phyloP scores from a whole-genome alignment of 2,329 filamentous ascomycete species.

The Alternaria sp. region DNA sequence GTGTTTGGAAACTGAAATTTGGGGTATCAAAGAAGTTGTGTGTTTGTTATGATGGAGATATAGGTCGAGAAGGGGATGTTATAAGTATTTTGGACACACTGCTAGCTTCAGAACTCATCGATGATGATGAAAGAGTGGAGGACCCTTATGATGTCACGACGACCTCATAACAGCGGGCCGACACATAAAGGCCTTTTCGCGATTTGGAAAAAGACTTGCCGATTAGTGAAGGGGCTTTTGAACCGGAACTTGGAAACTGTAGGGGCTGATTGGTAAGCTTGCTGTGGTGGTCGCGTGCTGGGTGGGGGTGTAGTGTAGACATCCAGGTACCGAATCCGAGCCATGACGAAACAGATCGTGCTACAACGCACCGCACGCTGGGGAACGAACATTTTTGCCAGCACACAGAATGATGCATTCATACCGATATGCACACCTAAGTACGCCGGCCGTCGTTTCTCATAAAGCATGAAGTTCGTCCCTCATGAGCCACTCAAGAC shows the following conservation, averaged over 20 bases:
- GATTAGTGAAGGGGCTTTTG: background rate
- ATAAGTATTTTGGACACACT: background rate
- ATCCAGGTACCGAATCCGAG: background rate
- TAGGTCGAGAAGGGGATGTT: conserved; percentile 6
- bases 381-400: background rate
- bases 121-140: conserved; percentile 20
- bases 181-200: background rate
- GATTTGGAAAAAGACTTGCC: background rate
- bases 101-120: conserved; percentile 3
- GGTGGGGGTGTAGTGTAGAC: background rate
- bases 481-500: conserved; percentile 19
- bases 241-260: background rate
- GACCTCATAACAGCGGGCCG: conserved; percentile 27
- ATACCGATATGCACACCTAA: conserved; percentile 3
- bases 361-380: background rate
- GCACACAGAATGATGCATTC: conserved; percentile 10
- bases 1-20: background rate
- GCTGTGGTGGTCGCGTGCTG: conserved; percentile 3
- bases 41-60: background rate
- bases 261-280: background rate
- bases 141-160: conserved; percentile 32
- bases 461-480: conserved; percentile 18
- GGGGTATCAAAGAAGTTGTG: conserved; percentile 3
- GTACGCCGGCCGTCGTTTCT: conserved; percentile 11
- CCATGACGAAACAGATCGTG: background rate